Conservation (phyloP, 177 flowering plant genomes). For the Vitis hybrid region DNA sequence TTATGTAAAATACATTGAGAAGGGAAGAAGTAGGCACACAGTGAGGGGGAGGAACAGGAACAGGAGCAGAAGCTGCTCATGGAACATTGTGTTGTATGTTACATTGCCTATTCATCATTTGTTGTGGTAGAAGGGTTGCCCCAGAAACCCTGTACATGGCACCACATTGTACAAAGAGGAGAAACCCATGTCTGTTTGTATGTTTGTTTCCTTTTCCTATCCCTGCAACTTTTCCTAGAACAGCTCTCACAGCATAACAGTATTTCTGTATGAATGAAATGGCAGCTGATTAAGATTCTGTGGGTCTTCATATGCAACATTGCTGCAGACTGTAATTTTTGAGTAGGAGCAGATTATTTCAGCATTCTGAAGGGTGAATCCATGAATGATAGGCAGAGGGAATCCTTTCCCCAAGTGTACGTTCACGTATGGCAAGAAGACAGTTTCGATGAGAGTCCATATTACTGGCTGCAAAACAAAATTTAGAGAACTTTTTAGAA, state of each 20-base stretch:
- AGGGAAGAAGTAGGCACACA: no score
- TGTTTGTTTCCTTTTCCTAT: background rate
- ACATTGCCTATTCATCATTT: no score
- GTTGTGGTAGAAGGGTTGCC: background rate
- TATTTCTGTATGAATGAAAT: background rate
- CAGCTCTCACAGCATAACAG: background rate
- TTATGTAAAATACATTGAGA: no score
- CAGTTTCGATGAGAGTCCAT: slow-evolving; percentile 69
- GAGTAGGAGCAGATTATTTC: slow-evolving; percentile 38
- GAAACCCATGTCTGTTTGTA: background rate
- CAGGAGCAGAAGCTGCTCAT: no score
- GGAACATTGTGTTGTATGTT: background rate
- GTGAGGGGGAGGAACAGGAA: no score
- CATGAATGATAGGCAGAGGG: slow-evolving; percentile 72
- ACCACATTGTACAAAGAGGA: slow-evolving; percentile 10
- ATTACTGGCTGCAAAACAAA: slow-evolving; percentile 63
- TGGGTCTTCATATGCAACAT: slow-evolving; percentile 37
- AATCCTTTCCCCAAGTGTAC: slow-evolving; percentile 62
- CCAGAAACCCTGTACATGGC: background rate
- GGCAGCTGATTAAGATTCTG: slow-evolving; percentile 5
- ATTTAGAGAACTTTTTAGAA: background rate
- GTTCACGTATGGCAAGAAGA: slow-evolving; percentile 66
- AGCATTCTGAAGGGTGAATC: slow-evolving; percentile 73
- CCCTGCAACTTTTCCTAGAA: background rate
- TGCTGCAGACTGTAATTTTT: slow-evolving; percentile 57